phyloP scores from a whole-genome alignment of 345 rosid species.

The Camelina laxa region DNA sequence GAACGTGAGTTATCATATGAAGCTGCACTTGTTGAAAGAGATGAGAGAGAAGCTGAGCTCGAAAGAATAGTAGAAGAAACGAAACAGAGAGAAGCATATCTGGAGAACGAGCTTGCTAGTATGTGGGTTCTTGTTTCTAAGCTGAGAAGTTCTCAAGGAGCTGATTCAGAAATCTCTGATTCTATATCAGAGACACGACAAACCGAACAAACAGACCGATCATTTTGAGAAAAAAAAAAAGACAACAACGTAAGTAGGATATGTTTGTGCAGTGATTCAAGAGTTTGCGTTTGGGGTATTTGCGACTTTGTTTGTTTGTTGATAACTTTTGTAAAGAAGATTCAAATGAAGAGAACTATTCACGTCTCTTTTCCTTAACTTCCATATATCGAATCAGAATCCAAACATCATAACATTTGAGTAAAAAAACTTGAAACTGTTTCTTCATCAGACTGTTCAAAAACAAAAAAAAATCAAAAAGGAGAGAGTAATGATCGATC shows the following conservation, averaged over 20 bases:
- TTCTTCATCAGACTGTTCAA: constrained; percentile 7
- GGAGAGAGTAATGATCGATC: neutral
- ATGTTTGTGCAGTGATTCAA: constrained; percentile 42
- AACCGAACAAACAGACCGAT: constrained; percentile 41
- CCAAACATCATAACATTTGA: neutral
- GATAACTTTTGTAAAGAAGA: constrained; percentile 37
- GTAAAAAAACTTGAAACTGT: constrained; percentile 9
- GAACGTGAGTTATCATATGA: constrained; percentile 89
- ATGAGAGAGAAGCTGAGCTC: constrained; percentile 79
- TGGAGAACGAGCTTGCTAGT: constrained; percentile 97
- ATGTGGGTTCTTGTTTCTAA: constrained; percentile 99
- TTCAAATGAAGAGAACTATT: constrained; percentile 17
- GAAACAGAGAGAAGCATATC: constrained; percentile 91
- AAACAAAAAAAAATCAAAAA: neutral
- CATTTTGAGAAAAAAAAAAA: constrained; percentile 41
- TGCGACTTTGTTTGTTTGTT: neutral
- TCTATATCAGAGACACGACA: constrained; percentile 42
- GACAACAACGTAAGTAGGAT: constrained; percentile 5
- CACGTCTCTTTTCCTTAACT: constrained; percentile 10
- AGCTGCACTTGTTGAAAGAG: constrained; percentile 79
- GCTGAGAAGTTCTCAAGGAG: constrained; percentile 71
- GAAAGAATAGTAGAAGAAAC: constrained; percentile 85
- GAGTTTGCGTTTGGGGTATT: constrained; percentile 25
- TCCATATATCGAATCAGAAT: neutral
- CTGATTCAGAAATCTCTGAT: constrained; percentile 53